Evolutionary conservation across 108 stramenopile species (phyloP).

Genomic region (Craspedostauros australis): DNA sequence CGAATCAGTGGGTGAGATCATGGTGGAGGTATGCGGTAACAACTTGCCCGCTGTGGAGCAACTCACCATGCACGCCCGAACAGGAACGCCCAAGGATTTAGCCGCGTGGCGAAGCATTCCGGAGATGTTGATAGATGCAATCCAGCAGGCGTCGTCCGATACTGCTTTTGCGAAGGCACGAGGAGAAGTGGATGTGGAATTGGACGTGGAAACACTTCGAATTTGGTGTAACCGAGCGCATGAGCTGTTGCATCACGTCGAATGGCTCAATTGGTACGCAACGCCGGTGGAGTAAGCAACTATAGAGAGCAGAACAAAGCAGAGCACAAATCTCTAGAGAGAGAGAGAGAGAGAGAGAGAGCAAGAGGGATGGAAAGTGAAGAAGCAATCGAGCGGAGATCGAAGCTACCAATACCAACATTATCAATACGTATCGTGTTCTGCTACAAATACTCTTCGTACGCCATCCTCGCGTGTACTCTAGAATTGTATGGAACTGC

Average conservation of each 20-base stretch:
- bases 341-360: no score
- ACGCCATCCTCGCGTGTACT: no score
- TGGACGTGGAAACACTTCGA: constrained; percentile 9
- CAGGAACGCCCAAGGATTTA: constrained; percentile 72
- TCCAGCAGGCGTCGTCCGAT: not conserved
- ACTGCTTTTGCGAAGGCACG: not conserved
- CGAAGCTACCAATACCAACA: no score
- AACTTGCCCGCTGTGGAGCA: constrained; percentile 51
- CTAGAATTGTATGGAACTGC: no score
- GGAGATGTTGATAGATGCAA: constrained; percentile 10
- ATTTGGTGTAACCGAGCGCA: constrained; percentile 34
- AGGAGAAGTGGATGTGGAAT: not conserved
- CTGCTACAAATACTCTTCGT: no score
- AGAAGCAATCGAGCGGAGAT: no score
- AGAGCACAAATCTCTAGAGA: no score
- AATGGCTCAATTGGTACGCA: constrained; percentile 41
- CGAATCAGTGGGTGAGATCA: constrained; percentile 70
- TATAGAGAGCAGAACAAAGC: no score
- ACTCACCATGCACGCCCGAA: constrained; percentile 41
- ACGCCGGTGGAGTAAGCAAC: constrained; percentile 29
- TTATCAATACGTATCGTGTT: no score
- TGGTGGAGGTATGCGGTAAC: constrained; percentile 75
- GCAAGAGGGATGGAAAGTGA: no score
- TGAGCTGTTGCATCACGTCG: constrained; percentile 13
- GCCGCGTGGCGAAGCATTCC: constrained; percentile 43